Base-by-base conservation (phyloP, 169 alveolate species). In the Cryptosporidium baileyi region DNA sequence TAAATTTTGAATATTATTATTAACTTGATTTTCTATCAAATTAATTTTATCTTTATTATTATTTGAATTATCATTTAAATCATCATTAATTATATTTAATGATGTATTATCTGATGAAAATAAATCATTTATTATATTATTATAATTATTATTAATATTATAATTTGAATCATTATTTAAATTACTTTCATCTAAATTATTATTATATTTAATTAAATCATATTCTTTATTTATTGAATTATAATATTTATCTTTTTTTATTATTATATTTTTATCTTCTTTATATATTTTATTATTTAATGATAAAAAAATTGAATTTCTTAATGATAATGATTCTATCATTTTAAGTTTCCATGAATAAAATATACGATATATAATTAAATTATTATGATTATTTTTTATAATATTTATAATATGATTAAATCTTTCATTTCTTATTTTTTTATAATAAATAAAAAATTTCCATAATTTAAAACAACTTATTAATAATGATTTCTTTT, bases 381-480 rank as follows among this genome's bases (percentile, higher is more conserved):
- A 7, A 19, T 38, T 51, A 5, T 17, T 34, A 26, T 74, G 61
- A 15, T 54, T 74, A 11, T 11, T 2, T 57, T 4, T n/a, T 17
- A 74, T 74, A 13, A 74, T 36, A 26, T 57, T 57, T 40, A 52
- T 54, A 8, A 74, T 74, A 45, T 38, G 49, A 11, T 34, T 41
- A 41, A 74, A 74, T 28, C 85, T 51, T 26, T 43, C 45, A 32
- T 30, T 74, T 28, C 85, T 74, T 51, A 67, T 54, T 30, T 57
- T 51, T 40, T 45, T 36, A 40, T 74, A 74, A 15, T 74, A 57
- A n/a, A 52, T 57, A 26, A 54, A 74, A 41, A 74, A 74, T 54
- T 43, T 74, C 85, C 85, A 74, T 32, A 74, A 59, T 17, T 57
- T 74, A 57, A 74, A 74, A 32, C 57, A 74, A 3, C 74, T 74